Percentiles rank a stretch among this genome's conserved stretches.
These are phyloP conservation scores for Pseudocercospora vitis DNA, from an alignment of 2,329 filamentous ascomycete species.

Conservation along the genomic window DNA sequence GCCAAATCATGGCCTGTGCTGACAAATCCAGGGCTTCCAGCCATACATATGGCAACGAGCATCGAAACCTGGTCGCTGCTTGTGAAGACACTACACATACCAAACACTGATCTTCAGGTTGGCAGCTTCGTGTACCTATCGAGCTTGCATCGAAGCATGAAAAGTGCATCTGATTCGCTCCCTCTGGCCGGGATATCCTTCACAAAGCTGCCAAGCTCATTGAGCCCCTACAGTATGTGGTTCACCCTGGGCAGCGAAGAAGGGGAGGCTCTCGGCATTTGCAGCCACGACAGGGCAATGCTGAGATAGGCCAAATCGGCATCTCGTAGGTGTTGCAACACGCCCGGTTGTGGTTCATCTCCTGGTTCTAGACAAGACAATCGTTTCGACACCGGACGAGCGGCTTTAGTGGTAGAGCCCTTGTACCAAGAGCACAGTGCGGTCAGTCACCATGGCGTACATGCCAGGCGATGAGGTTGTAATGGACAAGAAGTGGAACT, in stretches of 20 bases:
- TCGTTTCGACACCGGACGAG: background rate
- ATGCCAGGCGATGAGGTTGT: background rate
- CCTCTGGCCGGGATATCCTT: no score
- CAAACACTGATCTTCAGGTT: no score
- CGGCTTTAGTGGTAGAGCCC: background rate
- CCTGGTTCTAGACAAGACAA: background rate
- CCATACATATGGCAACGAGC: no score
- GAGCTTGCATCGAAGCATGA: no score
- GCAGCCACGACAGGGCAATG: background rate
- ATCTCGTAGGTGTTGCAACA: background rate
- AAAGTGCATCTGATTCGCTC: no score
- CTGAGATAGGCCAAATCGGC: background rate
- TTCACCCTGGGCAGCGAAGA: background rate
- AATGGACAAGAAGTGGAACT: background rate
- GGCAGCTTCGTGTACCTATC: no score
- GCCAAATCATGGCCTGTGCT: no score
- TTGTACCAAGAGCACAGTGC: background rate
- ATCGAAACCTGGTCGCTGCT: no score
- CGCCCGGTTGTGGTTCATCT: background rate
- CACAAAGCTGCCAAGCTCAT: no score
- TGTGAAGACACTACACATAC: no score
- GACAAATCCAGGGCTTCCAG: no score
- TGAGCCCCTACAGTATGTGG: no score
- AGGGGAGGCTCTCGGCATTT: slow-evolving; percentile 2
- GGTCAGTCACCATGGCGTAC: background rate